These are phyloP conservation scores for Aspergillus awamori DNA, from an alignment of 2,329 filamentous ascomycete species.

Conservation along the genomic window DNA sequence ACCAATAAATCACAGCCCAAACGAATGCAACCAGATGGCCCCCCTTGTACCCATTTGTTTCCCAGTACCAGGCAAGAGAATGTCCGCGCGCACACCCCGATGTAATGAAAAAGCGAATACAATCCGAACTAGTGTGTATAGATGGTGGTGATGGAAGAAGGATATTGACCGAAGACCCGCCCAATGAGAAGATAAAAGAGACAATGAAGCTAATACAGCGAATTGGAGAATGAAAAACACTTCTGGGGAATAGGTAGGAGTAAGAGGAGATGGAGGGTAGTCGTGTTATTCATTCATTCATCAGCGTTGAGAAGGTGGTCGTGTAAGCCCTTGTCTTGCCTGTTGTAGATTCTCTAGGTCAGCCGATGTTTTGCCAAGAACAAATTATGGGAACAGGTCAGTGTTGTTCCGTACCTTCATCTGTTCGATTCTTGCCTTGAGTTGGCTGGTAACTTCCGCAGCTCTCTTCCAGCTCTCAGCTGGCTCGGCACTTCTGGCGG, in stretches of 20 bases:
- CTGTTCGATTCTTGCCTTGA: conserved; percentile 96
- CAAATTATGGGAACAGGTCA: background rate
- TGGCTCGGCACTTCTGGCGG: conserved; percentile 51
- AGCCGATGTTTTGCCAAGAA: background rate
- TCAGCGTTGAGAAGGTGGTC: conserved; percentile 42
- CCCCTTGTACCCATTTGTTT: background rate
- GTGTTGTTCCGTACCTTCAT: conserved; percentile 69
- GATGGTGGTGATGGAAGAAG: background rate
- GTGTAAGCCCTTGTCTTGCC: conserved; percentile 50
- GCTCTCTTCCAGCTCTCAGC: conserved; percentile 96
- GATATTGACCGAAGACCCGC: background rate
- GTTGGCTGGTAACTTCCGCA: conserved; percentile 93
- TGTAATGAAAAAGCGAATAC: background rate
- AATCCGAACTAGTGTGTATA: background rate
- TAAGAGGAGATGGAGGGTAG: conserved; percentile 3
- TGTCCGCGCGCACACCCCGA: background rate
- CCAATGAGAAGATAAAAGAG: background rate
- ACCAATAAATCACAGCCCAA: conserved; percentile 8
- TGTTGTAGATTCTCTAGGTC: conserved; percentile 19
- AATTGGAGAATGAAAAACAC: conserved; percentile 1
- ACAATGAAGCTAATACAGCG: background rate
- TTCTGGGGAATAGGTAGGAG: background rate
- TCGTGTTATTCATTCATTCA: conserved; percentile 32
- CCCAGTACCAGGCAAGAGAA: background rate
- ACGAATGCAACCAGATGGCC: conserved; percentile 20